Conservation (phyloP, 2,329 filamentous ascomycete genomes). For the Teratosphaeria nubilosa region DNA sequence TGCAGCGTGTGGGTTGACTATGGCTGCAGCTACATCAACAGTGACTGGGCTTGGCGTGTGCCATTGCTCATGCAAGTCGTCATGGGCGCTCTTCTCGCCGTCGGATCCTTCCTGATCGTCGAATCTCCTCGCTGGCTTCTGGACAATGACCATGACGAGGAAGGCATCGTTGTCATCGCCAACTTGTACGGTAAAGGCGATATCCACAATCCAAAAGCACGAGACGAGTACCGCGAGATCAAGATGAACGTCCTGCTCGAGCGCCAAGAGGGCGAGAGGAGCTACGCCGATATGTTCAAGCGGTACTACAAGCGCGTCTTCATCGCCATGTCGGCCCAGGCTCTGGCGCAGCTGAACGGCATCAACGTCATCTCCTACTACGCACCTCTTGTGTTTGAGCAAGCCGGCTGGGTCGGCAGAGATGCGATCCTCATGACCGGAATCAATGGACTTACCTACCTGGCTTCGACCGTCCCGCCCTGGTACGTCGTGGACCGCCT, state of each 20-base stretch:
- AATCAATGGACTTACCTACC: slow-evolving; percentile 85
- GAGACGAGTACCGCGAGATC: slow-evolving; percentile 95
- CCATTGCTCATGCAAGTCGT: slow-evolving; percentile 86
- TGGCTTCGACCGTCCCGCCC: slow-evolving; percentile 83
- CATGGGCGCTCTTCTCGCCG: slow-evolving; percentile 77
- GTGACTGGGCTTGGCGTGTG: slow-evolving; percentile 78
- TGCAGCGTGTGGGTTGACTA: slow-evolving; percentile 99
- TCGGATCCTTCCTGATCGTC: slow-evolving; percentile 86
- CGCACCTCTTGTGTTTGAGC: slow-evolving; percentile 90
- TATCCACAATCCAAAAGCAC: slow-evolving; percentile 82
- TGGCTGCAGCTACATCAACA: slow-evolving; percentile 83
- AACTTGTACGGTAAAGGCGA: slow-evolving; percentile 95
- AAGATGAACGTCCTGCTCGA: slow-evolving; percentile 94
- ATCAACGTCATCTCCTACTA: slow-evolving; percentile 99
- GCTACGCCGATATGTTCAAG: slow-evolving; percentile 89
- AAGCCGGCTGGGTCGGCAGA: slow-evolving; percentile 88
- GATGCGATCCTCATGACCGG: slow-evolving; percentile 94
- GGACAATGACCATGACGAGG: slow-evolving; percentile 95
- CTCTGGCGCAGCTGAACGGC: slow-evolving; percentile 89
- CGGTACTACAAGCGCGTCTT: slow-evolving; percentile 86
- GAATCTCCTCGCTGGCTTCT: slow-evolving; percentile 97
- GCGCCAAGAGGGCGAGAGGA: slow-evolving; percentile 87
- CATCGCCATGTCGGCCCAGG: slow-evolving; percentile 97
- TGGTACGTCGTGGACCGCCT: slow-evolving; percentile 95
- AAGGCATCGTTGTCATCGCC: slow-evolving; percentile 95